Percentiles rank a stretch among this genome's conserved stretches.
phyloP scores from a whole-genome alignment of 2,329 filamentous ascomycete genomes.

The Monosporascus cannonballus region DNA sequence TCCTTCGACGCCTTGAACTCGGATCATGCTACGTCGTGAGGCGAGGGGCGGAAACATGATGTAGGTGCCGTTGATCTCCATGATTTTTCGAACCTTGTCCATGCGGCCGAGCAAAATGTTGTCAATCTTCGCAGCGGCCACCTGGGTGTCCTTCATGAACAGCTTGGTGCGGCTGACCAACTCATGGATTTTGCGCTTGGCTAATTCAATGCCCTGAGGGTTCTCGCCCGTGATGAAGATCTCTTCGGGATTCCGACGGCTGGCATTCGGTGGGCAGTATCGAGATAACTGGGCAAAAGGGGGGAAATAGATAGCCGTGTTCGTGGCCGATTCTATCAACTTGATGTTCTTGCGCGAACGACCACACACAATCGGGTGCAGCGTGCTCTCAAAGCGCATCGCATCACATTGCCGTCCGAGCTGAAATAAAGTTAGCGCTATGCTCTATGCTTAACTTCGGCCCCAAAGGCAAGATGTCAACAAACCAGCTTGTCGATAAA shows the following conservation, averaged over 20 bases:
- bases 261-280: slow-evolving; percentile 78
- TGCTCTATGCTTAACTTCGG: not conserved
- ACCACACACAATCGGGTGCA: slow-evolving; percentile 89
- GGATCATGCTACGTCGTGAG: slow-evolving; percentile 75
- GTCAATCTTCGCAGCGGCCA: slow-evolving; percentile 89
- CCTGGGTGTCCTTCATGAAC: slow-evolving; percentile 85
- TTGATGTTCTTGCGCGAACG: slow-evolving; percentile 97
- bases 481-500: slow-evolving; percentile 92
- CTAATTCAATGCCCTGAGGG: slow-evolving; percentile 75
- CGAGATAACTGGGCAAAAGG: slow-evolving; percentile 88
- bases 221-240: slow-evolving; percentile 93
- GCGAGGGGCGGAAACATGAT: slow-evolving; percentile 87
- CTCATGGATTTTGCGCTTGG: slow-evolving; percentile 88
- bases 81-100: slow-evolving; percentile 96
- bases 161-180: slow-evolving; percentile 74
- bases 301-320: slow-evolving; percentile 97
- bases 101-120: slow-evolving; percentile 84
- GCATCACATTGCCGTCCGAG: slow-evolving; percentile 24
- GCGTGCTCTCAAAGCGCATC: slow-evolving; percentile 36
- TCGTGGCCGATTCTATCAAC: slow-evolving; percentile 89
- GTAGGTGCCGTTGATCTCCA: slow-evolving; percentile 93
- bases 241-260: slow-evolving; percentile 76
- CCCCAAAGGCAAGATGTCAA: slow-evolving; percentile 5
- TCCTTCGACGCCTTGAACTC: slow-evolving; percentile 89
- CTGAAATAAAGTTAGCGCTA: slow-evolving; percentile 17